Percentiles rank a stretch among this genome's conserved stretches.
phyloP scores from a whole-genome alignment of 1,139 yeast genomes.

The Yamadazyma conglobata region DNA sequence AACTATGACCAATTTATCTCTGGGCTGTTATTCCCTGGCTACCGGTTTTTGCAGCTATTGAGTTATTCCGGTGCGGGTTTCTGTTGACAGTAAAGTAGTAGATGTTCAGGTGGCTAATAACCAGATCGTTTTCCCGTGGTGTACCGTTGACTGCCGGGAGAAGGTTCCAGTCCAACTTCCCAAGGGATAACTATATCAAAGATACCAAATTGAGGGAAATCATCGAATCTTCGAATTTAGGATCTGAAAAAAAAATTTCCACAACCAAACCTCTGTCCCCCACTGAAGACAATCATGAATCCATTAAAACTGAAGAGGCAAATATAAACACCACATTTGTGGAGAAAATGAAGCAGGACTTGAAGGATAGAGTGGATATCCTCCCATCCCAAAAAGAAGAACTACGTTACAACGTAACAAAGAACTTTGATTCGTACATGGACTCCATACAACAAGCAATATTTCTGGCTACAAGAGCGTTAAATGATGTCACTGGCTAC shows the following conservation, averaged over 20 bases:
- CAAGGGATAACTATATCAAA: background rate
- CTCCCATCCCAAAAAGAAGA: constrained; percentile 33
- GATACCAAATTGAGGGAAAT: constrained; percentile 13
- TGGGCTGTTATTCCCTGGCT: background rate
- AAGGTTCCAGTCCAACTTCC: background rate
- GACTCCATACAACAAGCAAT: constrained; percentile 65
- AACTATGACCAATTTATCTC: too few species aligned
- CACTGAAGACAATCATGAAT: background rate
- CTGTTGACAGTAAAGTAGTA: too few species aligned
- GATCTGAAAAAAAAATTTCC: constrained; percentile 10
- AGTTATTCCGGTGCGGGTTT: constrained; percentile 2
- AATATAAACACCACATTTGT: background rate
- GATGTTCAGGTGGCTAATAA: background rate
- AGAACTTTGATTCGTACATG: constrained; percentile 48
- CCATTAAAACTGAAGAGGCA: background rate
- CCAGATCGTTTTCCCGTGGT: background rate
- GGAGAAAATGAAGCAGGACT: constrained; percentile 4
- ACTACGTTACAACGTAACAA: constrained; percentile 15
- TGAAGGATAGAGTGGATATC: constrained; percentile 11
- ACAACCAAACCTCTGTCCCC: background rate
- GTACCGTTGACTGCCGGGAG: background rate
- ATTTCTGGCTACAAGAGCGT: constrained; percentile 65
- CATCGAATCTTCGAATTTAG: constrained; percentile 21
- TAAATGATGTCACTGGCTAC: constrained; percentile 93
- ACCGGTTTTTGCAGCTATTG: background rate